phyloP scores from a whole-genome alignment of 2,329 filamentous ascomycete genomes.

The Paraconiothyrium sp. region DNA sequence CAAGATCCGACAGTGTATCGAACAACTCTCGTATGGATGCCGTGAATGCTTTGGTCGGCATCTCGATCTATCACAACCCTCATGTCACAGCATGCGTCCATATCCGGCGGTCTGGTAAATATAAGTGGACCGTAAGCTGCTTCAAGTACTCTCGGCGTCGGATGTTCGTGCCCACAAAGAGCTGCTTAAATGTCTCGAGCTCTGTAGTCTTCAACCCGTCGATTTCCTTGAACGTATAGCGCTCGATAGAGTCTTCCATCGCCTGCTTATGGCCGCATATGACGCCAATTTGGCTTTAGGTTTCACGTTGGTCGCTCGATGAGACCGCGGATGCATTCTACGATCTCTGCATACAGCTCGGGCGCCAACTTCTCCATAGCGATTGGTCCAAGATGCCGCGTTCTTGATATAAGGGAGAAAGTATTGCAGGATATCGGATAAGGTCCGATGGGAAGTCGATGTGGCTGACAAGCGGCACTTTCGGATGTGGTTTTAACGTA shows the following conservation, averaged over 20 bases:
- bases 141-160: conserved; percentile 7
- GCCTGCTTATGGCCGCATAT: conserved; percentile 15
- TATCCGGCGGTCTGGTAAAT: conserved; percentile 9
- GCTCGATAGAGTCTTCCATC: conserved; percentile 18
- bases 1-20: conserved; percentile 11
- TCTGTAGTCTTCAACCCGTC: conserved; percentile 11
- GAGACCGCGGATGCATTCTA: conserved; percentile 1
- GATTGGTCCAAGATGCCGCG: background rate
- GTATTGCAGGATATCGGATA: background rate
- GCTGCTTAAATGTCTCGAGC: conserved; percentile 17
- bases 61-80: conserved; percentile 9
- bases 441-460: no score
- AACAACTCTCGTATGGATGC: conserved; percentile 13
- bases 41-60: conserved; percentile 16
- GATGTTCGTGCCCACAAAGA: conserved; percentile 16
- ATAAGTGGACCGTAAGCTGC: conserved; percentile 8
- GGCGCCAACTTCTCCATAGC: conserved; percentile 6
- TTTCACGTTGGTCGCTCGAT: no score
- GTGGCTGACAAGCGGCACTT: no score
- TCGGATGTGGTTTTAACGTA: no score
- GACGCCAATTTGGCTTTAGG: conserved; percentile 2
- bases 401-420: background rate
- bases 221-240: conserved; percentile 15
- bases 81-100: conserved; percentile 11
- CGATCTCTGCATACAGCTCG: conserved; percentile 18